Percentiles rank a stretch among this genome's conserved stretches.
Conservation (phyloP, 768 basidiomycete genomes). For the Grammothele lineata region DNA sequence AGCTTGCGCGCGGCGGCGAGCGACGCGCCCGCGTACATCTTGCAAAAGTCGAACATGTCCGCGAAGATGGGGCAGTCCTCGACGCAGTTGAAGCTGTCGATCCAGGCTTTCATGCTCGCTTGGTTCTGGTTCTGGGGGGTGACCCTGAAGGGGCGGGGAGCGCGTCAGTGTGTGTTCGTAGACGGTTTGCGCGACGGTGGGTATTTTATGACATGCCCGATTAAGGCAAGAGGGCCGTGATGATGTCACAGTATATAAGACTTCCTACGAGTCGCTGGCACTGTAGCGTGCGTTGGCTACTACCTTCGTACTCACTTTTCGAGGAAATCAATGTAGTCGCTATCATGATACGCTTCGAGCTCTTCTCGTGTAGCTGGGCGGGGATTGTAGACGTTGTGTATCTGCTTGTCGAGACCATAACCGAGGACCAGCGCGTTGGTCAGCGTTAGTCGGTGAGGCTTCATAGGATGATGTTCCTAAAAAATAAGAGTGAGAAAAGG, state of each 20-base stretch:
- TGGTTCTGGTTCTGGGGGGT: slow-evolving; percentile 69
- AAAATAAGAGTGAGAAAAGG: not conserved
- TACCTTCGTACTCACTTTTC: slow-evolving; percentile 53
- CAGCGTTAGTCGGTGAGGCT: slow-evolving; percentile 91
- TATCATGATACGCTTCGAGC: slow-evolving; percentile 87
- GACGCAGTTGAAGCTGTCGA: slow-evolving; percentile 88
- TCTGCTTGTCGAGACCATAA: slow-evolving; percentile 93
- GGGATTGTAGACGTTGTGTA: slow-evolving; percentile 89
- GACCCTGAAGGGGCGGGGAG: slow-evolving; percentile 46
- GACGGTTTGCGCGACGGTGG: too few relatives aligned
- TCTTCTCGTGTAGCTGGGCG: slow-evolving; percentile 86
- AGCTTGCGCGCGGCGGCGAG: slow-evolving; percentile 89
- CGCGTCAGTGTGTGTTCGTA: not conserved
- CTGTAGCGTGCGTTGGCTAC: too few relatives aligned
- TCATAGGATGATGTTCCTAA: slow-evolving; percentile 98
- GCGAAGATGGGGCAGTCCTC: slow-evolving; percentile 97
- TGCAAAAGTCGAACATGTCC: slow-evolving; percentile 92
- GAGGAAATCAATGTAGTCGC: slow-evolving; percentile 95
- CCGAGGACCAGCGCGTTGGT: slow-evolving; percentile 96
- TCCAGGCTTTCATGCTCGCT: slow-evolving; percentile 66
- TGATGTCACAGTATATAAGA: too few relatives aligned
- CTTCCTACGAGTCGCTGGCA: too few relatives aligned
- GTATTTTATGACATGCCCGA: too few relatives aligned
- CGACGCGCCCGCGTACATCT: slow-evolving; percentile 90
- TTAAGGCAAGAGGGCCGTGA: too few relatives aligned